Evolutionary conservation across 257 asterid genomes (phyloP).

Genomic region (Solanum ahanhuiri): DNA sequence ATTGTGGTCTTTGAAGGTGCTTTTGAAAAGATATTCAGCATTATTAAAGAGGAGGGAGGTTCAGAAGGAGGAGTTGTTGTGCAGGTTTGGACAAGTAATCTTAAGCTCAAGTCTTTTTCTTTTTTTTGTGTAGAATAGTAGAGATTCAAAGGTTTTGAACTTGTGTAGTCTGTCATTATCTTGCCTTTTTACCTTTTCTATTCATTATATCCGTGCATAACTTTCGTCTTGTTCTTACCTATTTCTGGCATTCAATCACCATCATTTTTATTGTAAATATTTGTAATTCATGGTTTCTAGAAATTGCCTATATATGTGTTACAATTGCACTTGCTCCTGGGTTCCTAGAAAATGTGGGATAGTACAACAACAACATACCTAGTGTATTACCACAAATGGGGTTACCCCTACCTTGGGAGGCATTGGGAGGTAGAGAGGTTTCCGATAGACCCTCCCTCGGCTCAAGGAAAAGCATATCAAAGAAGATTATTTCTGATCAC

Average conservation of each 20-base stretch:
- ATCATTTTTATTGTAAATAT: neutral
- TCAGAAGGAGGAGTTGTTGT: constrained; percentile 98
- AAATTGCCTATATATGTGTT: neutral
- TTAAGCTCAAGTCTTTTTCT: neutral
- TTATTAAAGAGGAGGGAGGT: constrained; percentile 90
- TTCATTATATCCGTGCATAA: neutral
- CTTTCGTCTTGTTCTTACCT: neutral
- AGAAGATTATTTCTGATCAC: neutral
- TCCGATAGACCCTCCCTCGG: neutral
- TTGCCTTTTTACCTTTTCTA: neutral
- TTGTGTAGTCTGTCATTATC: neutral
- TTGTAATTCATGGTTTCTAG: neutral
- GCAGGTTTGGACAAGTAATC: constrained; percentile 42
- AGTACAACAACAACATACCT: neutral
- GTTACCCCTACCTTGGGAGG: neutral
- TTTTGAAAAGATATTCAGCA: constrained; percentile 89
- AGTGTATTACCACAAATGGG: neutral
- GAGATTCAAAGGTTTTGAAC: neutral
- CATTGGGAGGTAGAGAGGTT: neutral
- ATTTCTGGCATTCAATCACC: neutral
- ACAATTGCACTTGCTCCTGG: neutral
- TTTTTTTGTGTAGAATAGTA: neutral
- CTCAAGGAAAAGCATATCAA: neutral
- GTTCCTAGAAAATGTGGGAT: neutral
- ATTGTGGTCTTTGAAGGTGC: constrained; percentile 97